A percentile compares a stretch with the other conserved stretches of the same genome.
These are phyloP conservation scores for Psidium guajava DNA, from an alignment of 345 rosid genomes.

Conservation along the genomic window DNA sequence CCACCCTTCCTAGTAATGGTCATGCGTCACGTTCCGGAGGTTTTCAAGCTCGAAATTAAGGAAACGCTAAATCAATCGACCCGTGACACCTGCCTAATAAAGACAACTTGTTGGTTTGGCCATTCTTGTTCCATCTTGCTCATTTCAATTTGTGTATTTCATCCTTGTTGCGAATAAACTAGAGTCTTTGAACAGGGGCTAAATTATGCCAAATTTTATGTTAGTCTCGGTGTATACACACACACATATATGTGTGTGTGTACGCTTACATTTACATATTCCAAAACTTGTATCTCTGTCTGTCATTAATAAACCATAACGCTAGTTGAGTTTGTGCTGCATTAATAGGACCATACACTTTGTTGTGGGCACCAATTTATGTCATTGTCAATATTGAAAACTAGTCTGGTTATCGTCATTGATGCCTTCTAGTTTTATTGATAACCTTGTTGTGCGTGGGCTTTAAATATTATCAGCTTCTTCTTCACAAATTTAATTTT, in stretches of 20 bases:
- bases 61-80: no score
- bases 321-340: not conserved
- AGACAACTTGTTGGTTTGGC: not conserved
- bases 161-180: not conserved
- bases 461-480: no score
- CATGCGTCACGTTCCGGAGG: not conserved
- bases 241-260: not conserved
- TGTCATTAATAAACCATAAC: not conserved
- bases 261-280: no score
- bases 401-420: not conserved
- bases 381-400: not conserved
- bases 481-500: no score
- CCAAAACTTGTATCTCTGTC: not conserved
- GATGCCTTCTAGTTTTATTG: no score
- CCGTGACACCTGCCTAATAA: not conserved
- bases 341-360: accelerated
- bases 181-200: not conserved
- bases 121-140: not conserved
- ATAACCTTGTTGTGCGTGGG: no score
- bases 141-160: not conserved
- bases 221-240: not conserved
- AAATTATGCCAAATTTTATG: accelerated
- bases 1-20: not conserved
- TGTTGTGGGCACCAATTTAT: not conserved
- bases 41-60: no score